Base-by-base conservation (phyloP, 352 stramenopile genomes). In the Phytophthora ramorum region DNA sequence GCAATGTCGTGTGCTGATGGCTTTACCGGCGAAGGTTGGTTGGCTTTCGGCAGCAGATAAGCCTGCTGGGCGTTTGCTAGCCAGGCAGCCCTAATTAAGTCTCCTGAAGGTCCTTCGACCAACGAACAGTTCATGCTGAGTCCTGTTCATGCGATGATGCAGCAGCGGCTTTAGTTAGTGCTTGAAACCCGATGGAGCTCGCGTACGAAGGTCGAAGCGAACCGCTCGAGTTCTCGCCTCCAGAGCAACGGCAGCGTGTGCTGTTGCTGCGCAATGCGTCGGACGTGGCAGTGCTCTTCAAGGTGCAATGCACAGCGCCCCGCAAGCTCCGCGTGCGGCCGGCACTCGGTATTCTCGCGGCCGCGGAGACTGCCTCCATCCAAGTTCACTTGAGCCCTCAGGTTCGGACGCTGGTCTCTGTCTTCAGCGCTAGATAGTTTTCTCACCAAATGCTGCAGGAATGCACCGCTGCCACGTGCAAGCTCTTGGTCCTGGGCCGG, bases 281-380 rank as follows among this genome's bases (percentile, higher is more conserved):
- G 13, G 57, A 20, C 14, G 26, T n/a, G 8, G 7, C 38, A 14
- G 59, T 61, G 20, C 55, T 85, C 14, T 79, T 83, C 60, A 85
- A 85, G 61, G 66, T 87, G 24, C 79, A 83, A 41, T 70, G 71
- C 62, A 83, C 76, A 19, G 67, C 60, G 5, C 70, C 74, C 40
- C 67, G 54, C 16, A 73, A 67, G 24, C 72, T 87, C 12, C 73
- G 78, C 19, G 75, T 85, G 43, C 73, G 68, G 12, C 76, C 73
- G 1, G 51, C 67, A 20, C 20, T 83, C 0, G 71, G 64, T 0
- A 2, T 65, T 19, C 63, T 67, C 13, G 10, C 73, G 5, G 6
- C 34, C 12, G 30, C 67, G 0, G 58, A 63, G 24, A 19, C 17
- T 4, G 26, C 66, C 1, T 34, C 19, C 6, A 69, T 85, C 32